phyloP scores from a whole-genome alignment of 2,329 filamentous ascomycete genomes.

The Arthrinium phaeospermum region DNA sequence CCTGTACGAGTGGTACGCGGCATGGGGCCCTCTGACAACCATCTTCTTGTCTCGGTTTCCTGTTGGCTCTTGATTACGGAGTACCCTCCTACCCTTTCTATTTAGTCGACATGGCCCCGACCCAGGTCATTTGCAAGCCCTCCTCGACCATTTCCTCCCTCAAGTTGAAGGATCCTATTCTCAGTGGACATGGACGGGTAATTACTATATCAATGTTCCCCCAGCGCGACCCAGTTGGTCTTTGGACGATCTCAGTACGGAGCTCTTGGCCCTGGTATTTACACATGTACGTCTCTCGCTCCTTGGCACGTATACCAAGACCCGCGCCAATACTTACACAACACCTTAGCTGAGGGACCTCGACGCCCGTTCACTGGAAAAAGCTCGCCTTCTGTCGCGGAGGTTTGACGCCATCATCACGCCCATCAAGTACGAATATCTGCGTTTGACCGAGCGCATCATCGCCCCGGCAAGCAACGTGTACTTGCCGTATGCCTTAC shows the following conservation, averaged over 20 bases:
- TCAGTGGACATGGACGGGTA: slow-evolving; percentile 25
- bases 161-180: slow-evolving; percentile 9
- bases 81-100: not conserved
- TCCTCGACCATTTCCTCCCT: slow-evolving; percentile 25
- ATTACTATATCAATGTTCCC: slow-evolving; percentile 23
- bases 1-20: not conserved
- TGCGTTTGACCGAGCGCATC: slow-evolving; percentile 46
- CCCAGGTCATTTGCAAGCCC: slow-evolving; percentile 22
- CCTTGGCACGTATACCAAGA: not conserved
- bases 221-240: slow-evolving; percentile 31
- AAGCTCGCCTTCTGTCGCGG: slow-evolving; percentile 45
- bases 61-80: not conserved
- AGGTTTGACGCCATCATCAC: slow-evolving; percentile 48
- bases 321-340: not conserved
- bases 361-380: slow-evolving; percentile 41
- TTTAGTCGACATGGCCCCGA: slow-evolving; percentile 20
- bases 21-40: not conserved
- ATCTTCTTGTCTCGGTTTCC: not conserved
- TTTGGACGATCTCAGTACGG: slow-evolving; percentile 46
- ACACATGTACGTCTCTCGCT: slow-evolving; percentile 42
- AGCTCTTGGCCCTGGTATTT: slow-evolving; percentile 49
- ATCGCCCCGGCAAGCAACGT: slow-evolving; percentile 41
- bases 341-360: slow-evolving; percentile 44
- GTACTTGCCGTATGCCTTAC: slow-evolving; percentile 40
- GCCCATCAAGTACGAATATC: slow-evolving; percentile 47